Conservation (phyloP, 1,139 yeast genomes). For the Protomyces gravidus region DNA sequence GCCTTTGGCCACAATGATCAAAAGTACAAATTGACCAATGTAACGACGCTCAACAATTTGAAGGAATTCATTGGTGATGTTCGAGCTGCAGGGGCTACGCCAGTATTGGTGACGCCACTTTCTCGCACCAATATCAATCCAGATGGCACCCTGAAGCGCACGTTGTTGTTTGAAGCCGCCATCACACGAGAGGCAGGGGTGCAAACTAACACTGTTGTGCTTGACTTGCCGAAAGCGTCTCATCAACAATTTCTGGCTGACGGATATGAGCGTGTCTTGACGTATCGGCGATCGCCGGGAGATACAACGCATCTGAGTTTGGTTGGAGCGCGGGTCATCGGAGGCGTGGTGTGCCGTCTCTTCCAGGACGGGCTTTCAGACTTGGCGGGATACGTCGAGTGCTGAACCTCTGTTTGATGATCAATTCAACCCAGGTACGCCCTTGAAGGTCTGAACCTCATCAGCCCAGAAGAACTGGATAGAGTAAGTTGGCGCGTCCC, state of each 20-base stretch:
- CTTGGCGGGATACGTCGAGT: background rate
- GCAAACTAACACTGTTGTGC: background rate
- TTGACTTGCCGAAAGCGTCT: background rate
- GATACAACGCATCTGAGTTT: background rate
- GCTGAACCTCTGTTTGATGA: background rate
- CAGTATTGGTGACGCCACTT: background rate
- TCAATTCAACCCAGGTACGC: conserved; percentile 28
- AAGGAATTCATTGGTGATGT: background rate
- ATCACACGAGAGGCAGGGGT: background rate
- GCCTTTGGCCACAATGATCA: background rate
- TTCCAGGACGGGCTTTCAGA: background rate
- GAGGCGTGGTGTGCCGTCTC: background rate
- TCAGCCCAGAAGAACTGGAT: conserved; percentile 59
- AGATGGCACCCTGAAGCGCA: background rate
- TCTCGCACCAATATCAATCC: background rate
- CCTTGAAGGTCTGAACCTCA: conserved; percentile 32
- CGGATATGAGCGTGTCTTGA: background rate
- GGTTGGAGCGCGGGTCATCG: background rate
- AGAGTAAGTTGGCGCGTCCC: conserved; percentile 64
- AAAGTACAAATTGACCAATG: background rate
- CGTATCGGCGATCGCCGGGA: background rate
- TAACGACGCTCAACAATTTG: background rate
- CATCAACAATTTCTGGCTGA: background rate
- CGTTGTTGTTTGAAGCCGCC: background rate
- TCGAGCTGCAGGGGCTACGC: background rate